Conservation (phyloP, 257 asterid species). For the Eucommia ulmoides region DNA sequence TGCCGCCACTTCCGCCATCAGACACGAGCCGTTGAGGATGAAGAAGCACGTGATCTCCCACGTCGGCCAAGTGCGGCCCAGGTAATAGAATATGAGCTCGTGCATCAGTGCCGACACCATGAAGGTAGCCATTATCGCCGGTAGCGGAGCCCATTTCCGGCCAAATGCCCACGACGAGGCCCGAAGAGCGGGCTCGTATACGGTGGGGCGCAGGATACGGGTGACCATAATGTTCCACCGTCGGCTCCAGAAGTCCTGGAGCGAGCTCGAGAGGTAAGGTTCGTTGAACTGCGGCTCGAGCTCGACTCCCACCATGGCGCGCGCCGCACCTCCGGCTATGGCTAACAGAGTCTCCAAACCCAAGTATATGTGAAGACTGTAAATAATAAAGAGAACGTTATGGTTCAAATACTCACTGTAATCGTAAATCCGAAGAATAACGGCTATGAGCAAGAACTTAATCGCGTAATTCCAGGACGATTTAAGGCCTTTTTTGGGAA, state of each 20-base stretch:
- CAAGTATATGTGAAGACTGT: slow-evolving; percentile 9
- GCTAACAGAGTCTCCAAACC: slow-evolving; percentile 24
- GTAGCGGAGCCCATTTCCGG: slow-evolving; percentile 13
- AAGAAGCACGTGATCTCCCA: slow-evolving; percentile 24
- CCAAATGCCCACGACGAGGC: slow-evolving; percentile 4
- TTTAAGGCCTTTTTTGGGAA: background rate
- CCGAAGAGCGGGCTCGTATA: slow-evolving; percentile 13
- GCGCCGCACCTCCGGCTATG: background rate
- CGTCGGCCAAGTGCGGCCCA: slow-evolving; percentile 17
- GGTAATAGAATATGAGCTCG: slow-evolving; percentile 20
- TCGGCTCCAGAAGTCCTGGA: slow-evolving; percentile 34
- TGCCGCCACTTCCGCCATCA: slow-evolving; percentile 14
- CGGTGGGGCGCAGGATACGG: slow-evolving; percentile 9
- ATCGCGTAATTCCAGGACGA: slow-evolving; percentile 4
- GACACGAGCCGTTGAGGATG: slow-evolving; percentile 24
- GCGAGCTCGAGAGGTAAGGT: slow-evolving; percentile 24
- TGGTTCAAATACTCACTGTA: slow-evolving; percentile 10
- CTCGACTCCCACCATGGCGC: slow-evolving; percentile 9
- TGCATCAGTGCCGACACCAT: slow-evolving; percentile 32
- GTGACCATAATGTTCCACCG: slow-evolving; percentile 34
- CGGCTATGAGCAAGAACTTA: slow-evolving; percentile 4
- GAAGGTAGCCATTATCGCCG: slow-evolving; percentile 21
- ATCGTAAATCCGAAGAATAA: slow-evolving; percentile 8
- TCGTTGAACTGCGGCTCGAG: slow-evolving; percentile 23
- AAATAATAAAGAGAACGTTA: slow-evolving; percentile 9